Evolutionary conservation across 495 filamentous ascomycete genomes (phyloP).

Genomic region (Aspergillus coremiiformis): DNA sequence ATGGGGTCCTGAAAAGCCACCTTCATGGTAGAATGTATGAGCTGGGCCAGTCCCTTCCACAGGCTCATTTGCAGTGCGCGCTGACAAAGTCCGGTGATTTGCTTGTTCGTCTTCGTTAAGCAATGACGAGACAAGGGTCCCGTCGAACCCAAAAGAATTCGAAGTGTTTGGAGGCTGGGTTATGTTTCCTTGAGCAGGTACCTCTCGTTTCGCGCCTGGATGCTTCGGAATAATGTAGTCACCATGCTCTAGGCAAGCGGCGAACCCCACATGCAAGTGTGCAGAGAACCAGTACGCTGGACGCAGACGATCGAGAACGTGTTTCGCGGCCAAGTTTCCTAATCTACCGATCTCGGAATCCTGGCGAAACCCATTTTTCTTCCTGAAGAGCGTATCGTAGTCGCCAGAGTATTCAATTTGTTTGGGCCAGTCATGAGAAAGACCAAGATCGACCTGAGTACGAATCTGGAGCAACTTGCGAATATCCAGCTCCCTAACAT

Average conservation of each 20-base stretch:
- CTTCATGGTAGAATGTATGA: background rate
- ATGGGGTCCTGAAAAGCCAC: background rate
- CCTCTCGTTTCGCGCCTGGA: background rate
- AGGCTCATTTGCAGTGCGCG: background rate
- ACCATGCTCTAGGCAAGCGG: slow-evolving; percentile 62
- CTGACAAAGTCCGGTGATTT: background rate
- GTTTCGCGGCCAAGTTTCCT: slow-evolving; percentile 68
- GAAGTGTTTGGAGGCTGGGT: background rate
- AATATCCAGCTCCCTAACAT: slow-evolving; percentile 82
- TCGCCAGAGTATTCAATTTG: slow-evolving; percentile 72
- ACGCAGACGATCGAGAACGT: slow-evolving; percentile 70
- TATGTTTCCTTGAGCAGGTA: background rate
- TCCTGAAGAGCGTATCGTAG: slow-evolving; percentile 49
- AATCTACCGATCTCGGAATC: slow-evolving; percentile 68
- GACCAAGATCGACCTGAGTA: slow-evolving; percentile 76
- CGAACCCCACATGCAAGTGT: slow-evolving; percentile 81
- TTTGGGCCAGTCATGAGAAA: slow-evolving; percentile 94
- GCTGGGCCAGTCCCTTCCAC: background rate
- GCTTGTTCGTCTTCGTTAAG: slow-evolving; percentile 3
- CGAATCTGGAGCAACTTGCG: slow-evolving; percentile 80
- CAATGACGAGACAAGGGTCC: slow-evolving; percentile 5
- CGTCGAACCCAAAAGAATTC: slow-evolving; percentile 17
- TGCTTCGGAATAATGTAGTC: slow-evolving; percentile 15
- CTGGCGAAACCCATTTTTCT: slow-evolving; percentile 62
- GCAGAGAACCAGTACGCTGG: slow-evolving; percentile 91